Conservation (phyloP, 495 filamentous ascomycete species). For the Aspergillus asperescens region DNA sequence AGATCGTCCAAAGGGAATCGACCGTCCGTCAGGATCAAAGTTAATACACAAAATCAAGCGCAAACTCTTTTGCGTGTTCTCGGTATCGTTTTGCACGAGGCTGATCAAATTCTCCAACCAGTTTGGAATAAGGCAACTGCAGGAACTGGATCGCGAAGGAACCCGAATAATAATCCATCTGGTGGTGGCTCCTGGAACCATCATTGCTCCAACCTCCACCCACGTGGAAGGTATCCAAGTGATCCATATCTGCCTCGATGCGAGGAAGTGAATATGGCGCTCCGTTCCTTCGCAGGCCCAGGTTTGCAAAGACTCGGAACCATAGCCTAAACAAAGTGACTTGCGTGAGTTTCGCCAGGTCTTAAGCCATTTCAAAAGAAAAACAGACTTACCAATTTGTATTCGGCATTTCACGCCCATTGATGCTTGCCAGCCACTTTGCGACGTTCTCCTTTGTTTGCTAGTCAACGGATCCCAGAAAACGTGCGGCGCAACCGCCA, state of each 20-base stretch:
- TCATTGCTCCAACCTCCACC: constrained; percentile 78
- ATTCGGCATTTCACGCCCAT: constrained; percentile 65
- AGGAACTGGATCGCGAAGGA: constrained; percentile 76
- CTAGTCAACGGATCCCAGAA: constrained; percentile 64
- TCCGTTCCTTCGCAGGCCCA: constrained; percentile 66
- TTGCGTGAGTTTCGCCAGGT: neutral
- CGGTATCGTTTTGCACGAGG: constrained; percentile 63
- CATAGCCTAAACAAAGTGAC: constrained; percentile 43
- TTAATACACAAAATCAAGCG: constrained; percentile 70
- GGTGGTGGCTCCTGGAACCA: constrained; percentile 67
- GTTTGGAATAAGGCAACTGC: constrained; percentile 68
- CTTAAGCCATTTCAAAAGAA: neutral
- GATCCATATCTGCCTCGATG: constrained; percentile 67
- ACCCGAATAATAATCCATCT: constrained; percentile 81
- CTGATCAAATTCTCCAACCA: constrained; percentile 64
- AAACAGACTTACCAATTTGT: constrained; percentile 46
- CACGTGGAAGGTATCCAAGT: constrained; percentile 73
- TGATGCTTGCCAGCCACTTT: constrained; percentile 65
- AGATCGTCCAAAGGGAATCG: constrained; percentile 70
- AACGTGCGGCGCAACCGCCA: constrained; percentile 54
- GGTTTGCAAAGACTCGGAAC: constrained; percentile 79
- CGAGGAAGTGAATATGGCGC: constrained; percentile 59
- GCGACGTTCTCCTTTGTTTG: constrained; percentile 57
- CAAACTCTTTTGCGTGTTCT: constrained; percentile 57
- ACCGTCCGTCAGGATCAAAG: constrained; percentile 57